Conservation (phyloP, 352 stramenopile genomes). For the Blastocystis sp. region DNA sequence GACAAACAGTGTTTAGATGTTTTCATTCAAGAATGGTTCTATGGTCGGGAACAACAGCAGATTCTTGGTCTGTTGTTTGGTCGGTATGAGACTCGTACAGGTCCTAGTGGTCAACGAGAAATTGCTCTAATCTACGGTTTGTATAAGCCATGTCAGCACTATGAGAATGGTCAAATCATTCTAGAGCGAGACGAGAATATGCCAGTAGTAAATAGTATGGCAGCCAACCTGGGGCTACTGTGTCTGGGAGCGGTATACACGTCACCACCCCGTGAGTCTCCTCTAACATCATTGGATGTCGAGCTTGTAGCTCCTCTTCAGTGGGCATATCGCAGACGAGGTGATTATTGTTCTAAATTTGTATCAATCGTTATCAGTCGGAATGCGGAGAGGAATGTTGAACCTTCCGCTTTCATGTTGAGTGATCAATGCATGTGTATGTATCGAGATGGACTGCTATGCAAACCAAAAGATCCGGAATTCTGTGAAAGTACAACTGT, state of each 20-base stretch:
- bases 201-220: background rate
- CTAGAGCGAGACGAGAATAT: constrained; percentile 22
- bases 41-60: constrained; percentile 33
- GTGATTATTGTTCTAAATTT: constrained; percentile 47
- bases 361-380: constrained; percentile 18
- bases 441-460: constrained; percentile 61
- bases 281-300: constrained; percentile 2
- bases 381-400: constrained; percentile 17
- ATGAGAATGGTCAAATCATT: background rate
- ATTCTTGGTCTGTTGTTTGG: constrained; percentile 40
- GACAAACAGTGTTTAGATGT: constrained; percentile 24
- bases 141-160: constrained; percentile 62
- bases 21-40: constrained; percentile 62
- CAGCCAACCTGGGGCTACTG: background rate
- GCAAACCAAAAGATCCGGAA: background rate
- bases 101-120: constrained; percentile 5
- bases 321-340: background rate
- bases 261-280: background rate
- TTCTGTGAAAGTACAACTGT: background rate
- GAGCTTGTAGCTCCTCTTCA: constrained; percentile 31
- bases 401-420: constrained; percentile 48
- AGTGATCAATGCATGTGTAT: constrained; percentile 67
- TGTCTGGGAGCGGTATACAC: constrained; percentile 52
- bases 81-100: constrained; percentile 7
- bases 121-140: constrained; percentile 48